Evolutionary conservation across 2,329 filamentous ascomycete species (phyloP).

Genomic region (Talaromyces sp.): DNA sequence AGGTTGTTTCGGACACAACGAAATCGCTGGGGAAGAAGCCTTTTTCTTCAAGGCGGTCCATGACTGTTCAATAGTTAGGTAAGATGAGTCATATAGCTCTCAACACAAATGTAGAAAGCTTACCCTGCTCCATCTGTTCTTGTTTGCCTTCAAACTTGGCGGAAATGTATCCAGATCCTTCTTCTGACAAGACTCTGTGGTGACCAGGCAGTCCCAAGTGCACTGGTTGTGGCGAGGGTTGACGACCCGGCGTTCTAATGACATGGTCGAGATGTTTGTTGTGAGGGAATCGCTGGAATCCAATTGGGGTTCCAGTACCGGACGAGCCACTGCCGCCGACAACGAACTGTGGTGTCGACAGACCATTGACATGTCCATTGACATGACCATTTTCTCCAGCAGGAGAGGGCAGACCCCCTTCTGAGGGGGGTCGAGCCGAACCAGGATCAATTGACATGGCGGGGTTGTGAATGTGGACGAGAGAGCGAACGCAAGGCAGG

Average conservation of each 20-base stretch:
- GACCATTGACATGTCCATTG: constrained; percentile 8
- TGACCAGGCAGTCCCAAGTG: constrained; percentile 70
- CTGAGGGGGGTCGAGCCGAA: constrained; percentile 16
- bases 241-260: constrained; percentile 56
- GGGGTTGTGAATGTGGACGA: neutral
- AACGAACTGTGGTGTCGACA: constrained; percentile 34
- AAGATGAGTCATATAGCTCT: neutral
- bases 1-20: constrained; percentile 80
- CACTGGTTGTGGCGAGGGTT: constrained; percentile 83
- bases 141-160: constrained; percentile 91
- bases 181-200: constrained; percentile 76
- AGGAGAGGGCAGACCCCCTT: constrained; percentile 15
- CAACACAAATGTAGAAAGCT: constrained; percentile 31
- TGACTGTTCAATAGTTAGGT: constrained; percentile 56
- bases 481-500: neutral
- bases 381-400: neutral
- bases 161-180: constrained; percentile 90
- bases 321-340: constrained; percentile 38
- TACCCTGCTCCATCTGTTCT: constrained; percentile 81
- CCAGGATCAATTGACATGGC: constrained; percentile 21
- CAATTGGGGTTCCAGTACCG: constrained; percentile 42
- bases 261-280: constrained; percentile 61
- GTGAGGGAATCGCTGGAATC: constrained; percentile 44
- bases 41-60: constrained; percentile 72
- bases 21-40: constrained; percentile 84